A percentile compares a stretch with the other conserved stretches of the same genome.
Evolutionary conservation across 371 early-diverging fungal species (phyloP).

Genomic region (Zychaea mexicana): DNA sequence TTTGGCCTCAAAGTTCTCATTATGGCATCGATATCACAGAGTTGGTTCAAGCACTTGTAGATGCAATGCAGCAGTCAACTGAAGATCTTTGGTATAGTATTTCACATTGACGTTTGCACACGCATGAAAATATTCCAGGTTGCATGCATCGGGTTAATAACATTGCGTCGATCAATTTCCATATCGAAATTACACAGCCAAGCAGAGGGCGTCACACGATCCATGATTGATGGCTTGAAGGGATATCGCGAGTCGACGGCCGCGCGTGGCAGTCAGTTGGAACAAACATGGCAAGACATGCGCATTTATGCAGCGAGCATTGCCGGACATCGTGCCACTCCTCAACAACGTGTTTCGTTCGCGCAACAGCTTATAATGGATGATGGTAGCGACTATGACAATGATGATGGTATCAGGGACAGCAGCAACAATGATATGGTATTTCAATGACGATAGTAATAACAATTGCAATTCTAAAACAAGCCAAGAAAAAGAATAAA

Average conservation of each 20-base stretch:
- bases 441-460: no score
- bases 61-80: background rate
- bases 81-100: background rate
- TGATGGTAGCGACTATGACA: no score
- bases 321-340: background rate
- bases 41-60: background rate
- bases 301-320: background rate
- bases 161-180: background rate
- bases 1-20: background rate
- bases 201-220: background rate
- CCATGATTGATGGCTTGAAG: background rate
- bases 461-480: no score
- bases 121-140: no score
- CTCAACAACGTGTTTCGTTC: no score
- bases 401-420: no score
- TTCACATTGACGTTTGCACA: no score
- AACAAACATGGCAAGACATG: conserved; percentile 4
- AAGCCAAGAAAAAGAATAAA: no score
- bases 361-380: no score
- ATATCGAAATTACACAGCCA: background rate
- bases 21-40: background rate
- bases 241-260: background rate
- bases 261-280: background rate
- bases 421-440: no score
- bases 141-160: background rate